Evolutionary conservation across 371 early-diverging fungal genomes (phyloP), one percentile per base, ranked within the genome.

Genomic region (Syncephalastrum monosporum): DNA sequence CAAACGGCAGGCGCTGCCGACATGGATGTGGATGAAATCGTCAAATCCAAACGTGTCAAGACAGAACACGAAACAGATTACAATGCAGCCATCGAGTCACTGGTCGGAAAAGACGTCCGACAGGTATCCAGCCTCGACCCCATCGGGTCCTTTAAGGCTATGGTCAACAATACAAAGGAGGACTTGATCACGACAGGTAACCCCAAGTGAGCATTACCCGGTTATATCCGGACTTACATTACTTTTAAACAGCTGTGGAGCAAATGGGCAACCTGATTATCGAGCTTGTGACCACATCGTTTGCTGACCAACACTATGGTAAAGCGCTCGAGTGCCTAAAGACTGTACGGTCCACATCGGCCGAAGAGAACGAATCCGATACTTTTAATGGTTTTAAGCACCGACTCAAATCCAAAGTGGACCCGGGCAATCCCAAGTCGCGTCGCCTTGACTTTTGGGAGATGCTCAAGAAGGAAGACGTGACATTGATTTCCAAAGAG

Each of bases 121-220:
- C 66, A 70, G 19, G 79, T 89, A 4, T 75, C 81, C 3, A 63
- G 78, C 0, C 69, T 67, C 3, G 72, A 82, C 43, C 90, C 90
- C 17, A 76, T 87, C 6, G 64, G 62, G 17, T 87, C 88, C 42
- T 89, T 88, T 56, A 68, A 73, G 6, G 71, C 77, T 16, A 75
- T 89, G 79, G 51, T 86, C 7, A 61, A 61, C 16, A 64, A 80
- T 47, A 50, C 58, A 24, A 57, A 69, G 5, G 68, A 72, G 15
- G 79, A 82, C 59, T 48, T 74, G 25, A 78, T 82, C 17, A 45
- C 63, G 2, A 60, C 58, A 23, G 83, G 81, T 81, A 66, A 24
- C 56, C 29, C 3, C 8, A 46, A 44, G n/a, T 42, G 24, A 44
- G 33, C 42, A 10, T 16, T 16, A 12, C 4, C 49, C 21, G 13